Percentiles rank a stretch among this genome's conserved stretches.
Conservation (phyloP, 2,329 filamentous ascomycete genomes). For the Cercospora sp. region DNA sequence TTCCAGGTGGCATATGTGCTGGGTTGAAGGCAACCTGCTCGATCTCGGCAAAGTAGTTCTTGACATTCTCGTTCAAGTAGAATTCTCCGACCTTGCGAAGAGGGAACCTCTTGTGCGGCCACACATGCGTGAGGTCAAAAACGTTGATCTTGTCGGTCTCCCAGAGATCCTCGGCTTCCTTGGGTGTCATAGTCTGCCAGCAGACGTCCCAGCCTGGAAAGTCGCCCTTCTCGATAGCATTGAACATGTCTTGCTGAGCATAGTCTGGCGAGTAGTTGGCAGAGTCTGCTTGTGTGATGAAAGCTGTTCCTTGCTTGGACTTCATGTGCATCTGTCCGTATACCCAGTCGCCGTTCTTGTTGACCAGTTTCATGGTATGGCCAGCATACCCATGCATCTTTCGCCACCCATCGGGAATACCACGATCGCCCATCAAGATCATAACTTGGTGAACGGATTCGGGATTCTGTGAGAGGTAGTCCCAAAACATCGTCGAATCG, state of each 20-base stretch:
- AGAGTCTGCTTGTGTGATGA: conserved; percentile 55
- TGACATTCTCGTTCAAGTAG: conserved; percentile 55
- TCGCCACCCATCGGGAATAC: conserved; percentile 57
- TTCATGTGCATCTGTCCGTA: conserved; percentile 57
- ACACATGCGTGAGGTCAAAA: conserved; percentile 57
- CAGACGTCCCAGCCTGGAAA: conserved; percentile 55
- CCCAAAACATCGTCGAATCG: conserved; percentile 68
- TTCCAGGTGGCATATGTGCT: conserved; percentile 65
- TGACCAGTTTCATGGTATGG: conserved; percentile 57
- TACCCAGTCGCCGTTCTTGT: conserved; percentile 56
- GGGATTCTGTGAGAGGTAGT: conserved; percentile 56
- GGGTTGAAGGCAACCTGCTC: conserved; percentile 71
- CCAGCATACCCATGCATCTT: conserved; percentile 58
- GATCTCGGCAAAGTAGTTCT: conserved; percentile 66
- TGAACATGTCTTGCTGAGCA: conserved; percentile 55
- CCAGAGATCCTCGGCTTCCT: conserved; percentile 54
- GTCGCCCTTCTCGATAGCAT: conserved; percentile 55
- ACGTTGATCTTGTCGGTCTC: conserved; percentile 58
- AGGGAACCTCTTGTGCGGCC: conserved; percentile 56
- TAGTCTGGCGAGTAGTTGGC: conserved; percentile 55
- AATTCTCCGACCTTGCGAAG: conserved; percentile 57
- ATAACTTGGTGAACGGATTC: conserved; percentile 57
- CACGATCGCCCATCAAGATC: conserved; percentile 57
- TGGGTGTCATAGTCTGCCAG: conserved; percentile 55
- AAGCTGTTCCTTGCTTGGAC: conserved; percentile 54